Evolutionary conservation across 2,329 filamentous ascomycete species (phyloP), one percentile per base, ranked within the genome.

Genomic region (Drechslerella dactyloides): DNA sequence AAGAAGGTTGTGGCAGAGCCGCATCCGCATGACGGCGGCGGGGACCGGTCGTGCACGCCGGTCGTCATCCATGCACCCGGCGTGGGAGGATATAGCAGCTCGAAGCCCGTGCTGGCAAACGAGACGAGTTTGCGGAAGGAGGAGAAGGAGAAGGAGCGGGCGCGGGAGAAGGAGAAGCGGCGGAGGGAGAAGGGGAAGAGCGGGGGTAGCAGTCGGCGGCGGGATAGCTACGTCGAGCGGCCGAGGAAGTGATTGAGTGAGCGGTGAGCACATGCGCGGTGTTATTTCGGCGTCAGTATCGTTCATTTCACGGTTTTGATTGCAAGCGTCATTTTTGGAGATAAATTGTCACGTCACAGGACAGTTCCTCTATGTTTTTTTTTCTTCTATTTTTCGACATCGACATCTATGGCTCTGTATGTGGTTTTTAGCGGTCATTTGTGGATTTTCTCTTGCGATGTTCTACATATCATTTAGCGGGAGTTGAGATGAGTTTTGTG

Each of bases 1-100:
- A 69, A 63, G 44, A 69, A 69, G 57, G 21, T 50, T 11, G 56
- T 61, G 23, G 64, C 61, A 27, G 33, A 62, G 37, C 37, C 37
- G n/a, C 37, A 42, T 17, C 37, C 37, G 37, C 37, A 42, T 15
- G 37, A 42, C 15, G 37, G 7, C 11, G 57, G 62, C 17, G 44
- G 44, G 8, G 65, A 69, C 13, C 61, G 65, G 35, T 53, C 58
- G 13, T 69, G 65, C 21, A 69, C 65, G 1, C 65, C 65, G 27
- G 65, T 69, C 6, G 27, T 69, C 23, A 52, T 69, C 23, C 57
- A 69, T n/a, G 53, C 57, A 8, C 35, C 21, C 7, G 65, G 65
- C 1, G 58, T 62, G 8, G 65, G 65, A 53, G 65, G 65, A 2
- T 69, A 69, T 48, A 56, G 58, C 11, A 69, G 65, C 23, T 69